Conservation (phyloP, 129 eudicot species). For the Flaveria linearis region DNA sequence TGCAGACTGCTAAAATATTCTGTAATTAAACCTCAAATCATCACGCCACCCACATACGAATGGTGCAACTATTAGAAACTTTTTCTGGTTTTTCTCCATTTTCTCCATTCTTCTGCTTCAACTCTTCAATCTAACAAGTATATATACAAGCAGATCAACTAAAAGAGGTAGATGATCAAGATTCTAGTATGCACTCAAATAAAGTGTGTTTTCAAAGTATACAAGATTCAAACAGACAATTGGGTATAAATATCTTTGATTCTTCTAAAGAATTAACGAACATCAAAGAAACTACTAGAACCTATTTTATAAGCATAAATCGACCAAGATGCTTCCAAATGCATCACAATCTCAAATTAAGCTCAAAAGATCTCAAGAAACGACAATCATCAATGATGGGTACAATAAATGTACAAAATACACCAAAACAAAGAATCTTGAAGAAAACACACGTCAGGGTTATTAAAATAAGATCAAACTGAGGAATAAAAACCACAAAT, state of each 20-base stretch:
- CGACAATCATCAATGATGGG: neutral
- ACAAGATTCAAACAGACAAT: too few relatives aligned
- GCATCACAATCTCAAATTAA: too few relatives aligned
- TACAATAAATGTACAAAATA: neutral
- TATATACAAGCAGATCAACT: neutral
- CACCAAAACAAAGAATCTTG: neutral
- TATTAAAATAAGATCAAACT: too few relatives aligned
- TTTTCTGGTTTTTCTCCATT: conserved; percentile 30
- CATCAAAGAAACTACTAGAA: neutral
- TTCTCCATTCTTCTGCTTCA: conserved; percentile 37
- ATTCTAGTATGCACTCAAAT: neutral
- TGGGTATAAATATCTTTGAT: too few relatives aligned
- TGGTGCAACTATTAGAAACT: conserved; percentile 84
- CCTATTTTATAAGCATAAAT: too few relatives aligned
- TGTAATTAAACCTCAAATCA: conserved; percentile 56
- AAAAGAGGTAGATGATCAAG: neutral
- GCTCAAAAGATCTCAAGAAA: neutral
- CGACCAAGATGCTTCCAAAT: too few relatives aligned
- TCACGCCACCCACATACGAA: conserved; percentile 91
- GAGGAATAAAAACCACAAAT: neutral
- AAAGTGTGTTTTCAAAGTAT: neutral
- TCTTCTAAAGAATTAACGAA: too few relatives aligned
- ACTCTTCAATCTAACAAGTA: neutral
- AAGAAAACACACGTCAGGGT: neutral
- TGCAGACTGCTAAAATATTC: too few relatives aligned